Evolutionary conservation across 495 filamentous ascomycete genomes (phyloP).

Genomic region (Tetracladium setigerum): DNA sequence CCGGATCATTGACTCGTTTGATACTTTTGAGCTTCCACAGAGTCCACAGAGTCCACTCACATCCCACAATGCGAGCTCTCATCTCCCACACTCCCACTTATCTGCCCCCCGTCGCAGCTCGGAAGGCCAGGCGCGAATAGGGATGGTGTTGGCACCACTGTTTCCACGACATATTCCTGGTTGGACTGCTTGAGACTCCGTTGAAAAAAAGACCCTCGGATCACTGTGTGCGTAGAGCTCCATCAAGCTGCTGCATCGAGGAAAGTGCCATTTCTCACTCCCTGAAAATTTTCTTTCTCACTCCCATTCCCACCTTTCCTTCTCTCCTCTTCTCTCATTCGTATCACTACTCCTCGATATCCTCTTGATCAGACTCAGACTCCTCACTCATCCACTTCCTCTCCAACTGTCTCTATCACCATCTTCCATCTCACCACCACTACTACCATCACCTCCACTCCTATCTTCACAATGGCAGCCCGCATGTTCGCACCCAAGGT

Average conservation of each 20-base stretch:
- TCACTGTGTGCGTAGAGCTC: constrained; percentile 7
- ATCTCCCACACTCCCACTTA: too few species aligned
- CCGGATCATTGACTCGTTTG: too few species aligned
- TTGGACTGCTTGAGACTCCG: too few species aligned
- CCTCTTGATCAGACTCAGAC: constrained; percentile 23
- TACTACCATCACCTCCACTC: constrained; percentile 29
- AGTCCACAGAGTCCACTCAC: too few species aligned
- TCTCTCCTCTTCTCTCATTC: constrained; percentile 7
- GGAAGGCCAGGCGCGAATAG: too few species aligned
- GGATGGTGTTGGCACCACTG: too few species aligned
- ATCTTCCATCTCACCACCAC: too few species aligned
- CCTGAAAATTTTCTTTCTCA: constrained; percentile 24
- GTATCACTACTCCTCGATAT: constrained; percentile 23
- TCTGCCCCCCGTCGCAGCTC: too few species aligned
- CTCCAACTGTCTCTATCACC: too few species aligned
- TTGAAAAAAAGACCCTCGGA: constrained; percentile 15
- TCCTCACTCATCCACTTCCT: constrained; percentile 29
- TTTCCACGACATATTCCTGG: too few species aligned
- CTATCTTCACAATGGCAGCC: constrained; percentile 62
- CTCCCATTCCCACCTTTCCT: constrained; percentile 15
- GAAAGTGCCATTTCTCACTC: constrained; percentile 27
- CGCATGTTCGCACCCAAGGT: constrained; percentile 62
- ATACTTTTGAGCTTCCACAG: too few species aligned
- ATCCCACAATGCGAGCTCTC: too few species aligned
- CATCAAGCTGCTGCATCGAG: constrained; percentile 24